Conservation (phyloP, 2,329 filamentous ascomycete genomes). For the Epichloe scottii region DNA sequence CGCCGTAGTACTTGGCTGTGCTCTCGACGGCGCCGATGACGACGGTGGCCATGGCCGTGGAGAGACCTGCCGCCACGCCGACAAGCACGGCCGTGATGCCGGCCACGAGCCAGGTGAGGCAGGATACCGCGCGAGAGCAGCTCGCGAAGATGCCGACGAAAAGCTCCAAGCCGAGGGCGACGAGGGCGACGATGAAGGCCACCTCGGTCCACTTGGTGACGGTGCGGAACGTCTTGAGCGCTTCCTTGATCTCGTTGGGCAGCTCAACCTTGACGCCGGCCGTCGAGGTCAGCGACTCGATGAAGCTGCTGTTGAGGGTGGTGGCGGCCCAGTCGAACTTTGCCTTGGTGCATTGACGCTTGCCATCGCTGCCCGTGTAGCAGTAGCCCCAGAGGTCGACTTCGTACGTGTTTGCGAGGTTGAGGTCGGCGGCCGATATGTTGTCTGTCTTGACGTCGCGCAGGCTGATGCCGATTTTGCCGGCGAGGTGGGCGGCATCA, state of each 20-base stretch:
- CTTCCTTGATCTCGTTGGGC: constrained; percentile 51
- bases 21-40: constrained; percentile 43
- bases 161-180: constrained; percentile 58
- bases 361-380: constrained; percentile 39
- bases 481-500: constrained; percentile 24
- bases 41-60: constrained; percentile 60
- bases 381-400: constrained; percentile 86
- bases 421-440: constrained; percentile 44
- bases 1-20: constrained; percentile 58
- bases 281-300: constrained; percentile 41
- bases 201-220: constrained; percentile 75
- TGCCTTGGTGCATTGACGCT: constrained; percentile 55
- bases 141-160: constrained; percentile 70
- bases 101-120: constrained; percentile 68
- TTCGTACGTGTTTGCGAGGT: constrained; percentile 65
- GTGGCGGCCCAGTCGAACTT: constrained; percentile 67
- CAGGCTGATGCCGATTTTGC: constrained; percentile 10
- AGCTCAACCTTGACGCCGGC: constrained; percentile 47
- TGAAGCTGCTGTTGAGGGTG: constrained; percentile 46
- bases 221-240: constrained; percentile 60
- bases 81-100: constrained; percentile 42
- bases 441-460: constrained; percentile 25
- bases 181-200: constrained; percentile 62
- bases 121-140: constrained; percentile 70
- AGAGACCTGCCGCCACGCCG: constrained; percentile 55